Evolutionary conservation across 2,329 filamentous ascomycete genomes (phyloP), one percentile per base, ranked within the genome.

Genomic region (Pseudogymnoascus pannorum): DNA sequence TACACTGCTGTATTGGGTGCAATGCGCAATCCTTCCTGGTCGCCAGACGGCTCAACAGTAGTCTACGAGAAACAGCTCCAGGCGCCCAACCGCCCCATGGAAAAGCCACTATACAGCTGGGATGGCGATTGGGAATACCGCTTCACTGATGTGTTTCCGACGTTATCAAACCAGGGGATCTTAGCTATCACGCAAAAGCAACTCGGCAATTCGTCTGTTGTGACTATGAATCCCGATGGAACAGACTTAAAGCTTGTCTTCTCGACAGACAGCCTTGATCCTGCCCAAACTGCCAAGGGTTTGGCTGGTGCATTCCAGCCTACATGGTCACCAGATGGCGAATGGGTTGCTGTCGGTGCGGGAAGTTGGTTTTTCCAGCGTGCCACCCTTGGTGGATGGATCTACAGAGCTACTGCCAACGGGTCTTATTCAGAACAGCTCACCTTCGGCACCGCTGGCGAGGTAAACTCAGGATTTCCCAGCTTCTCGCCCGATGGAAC

Each of bases 121-220:
- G 73, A 77, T 42, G 35, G 42, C 5, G 72, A 75, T 4, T 77
- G 72, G 72, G 76, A 77, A 4, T 77, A 77, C 62, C 72, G 74
- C 18, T 75, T 75, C 69, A 76, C 71, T 48, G 75, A 78, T 59
- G 74, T 78, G 2, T 77, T 78, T 66, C 75, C 76, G 54, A 62
- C 61, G 44, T 58, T 62, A 60, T 65, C 51, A 64, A 70, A 33
- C 9, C 62, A 64, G 42, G 62, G 63, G n/a, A 66, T 63, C 1
- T 65, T 76, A 0, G 72, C 69, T 11, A 71, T 74, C 16, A 77
- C 75, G 0, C 68, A 74, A 61, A 77, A 76, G 62, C 73, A 76
- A 61, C 69, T 75, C 1, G 75, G 74, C 11, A 75, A 76, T 60
- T 72, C 72, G 2, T 75, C 74, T 8, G 67, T 77, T 29, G 68